These are phyloP conservation scores for Xanthoconium separans DNA, from an alignment of 1,284 basidiomycete species.

Conservation along the genomic window DNA sequence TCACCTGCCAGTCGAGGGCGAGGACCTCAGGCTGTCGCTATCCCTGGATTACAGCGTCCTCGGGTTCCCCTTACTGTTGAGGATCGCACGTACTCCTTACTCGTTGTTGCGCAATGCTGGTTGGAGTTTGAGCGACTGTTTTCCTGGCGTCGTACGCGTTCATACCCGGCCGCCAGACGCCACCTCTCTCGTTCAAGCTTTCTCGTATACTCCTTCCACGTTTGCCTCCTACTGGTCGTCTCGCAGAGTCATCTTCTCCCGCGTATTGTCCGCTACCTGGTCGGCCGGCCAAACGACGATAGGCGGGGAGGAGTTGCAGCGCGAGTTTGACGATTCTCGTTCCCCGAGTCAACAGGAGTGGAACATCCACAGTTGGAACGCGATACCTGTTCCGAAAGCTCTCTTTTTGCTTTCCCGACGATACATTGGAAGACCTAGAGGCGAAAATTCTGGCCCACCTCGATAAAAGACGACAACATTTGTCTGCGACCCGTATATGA, in stretches of 20 bases:
- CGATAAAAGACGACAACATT: too few relatives aligned
- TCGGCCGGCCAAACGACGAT: background rate
- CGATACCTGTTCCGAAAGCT: too few relatives aligned
- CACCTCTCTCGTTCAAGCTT: slow-evolving; percentile 4
- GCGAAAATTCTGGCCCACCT: too few relatives aligned
- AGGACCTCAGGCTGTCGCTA: too few relatives aligned
- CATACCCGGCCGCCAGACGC: background rate
- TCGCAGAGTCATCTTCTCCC: background rate
- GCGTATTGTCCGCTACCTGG: background rate
- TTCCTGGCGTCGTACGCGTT: background rate
- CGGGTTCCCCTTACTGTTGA: background rate
- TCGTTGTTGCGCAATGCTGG: slow-evolving; percentile 3
- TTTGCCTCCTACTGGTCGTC: background rate
- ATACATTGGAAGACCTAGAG: too few relatives aligned
- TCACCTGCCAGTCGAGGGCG: too few relatives aligned
- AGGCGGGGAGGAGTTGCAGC: slow-evolving; percentile 8
- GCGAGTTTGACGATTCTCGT: slow-evolving; percentile 6
- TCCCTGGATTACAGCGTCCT: too few relatives aligned
- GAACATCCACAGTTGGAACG: too few relatives aligned
- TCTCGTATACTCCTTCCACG: background rate
- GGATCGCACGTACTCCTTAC: background rate
- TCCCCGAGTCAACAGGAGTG: too few relatives aligned
- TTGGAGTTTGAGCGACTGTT: slow-evolving; percentile 1
- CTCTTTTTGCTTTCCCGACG: too few relatives aligned
- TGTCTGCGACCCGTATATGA: too few relatives aligned